phyloP scores from a whole-genome alignment of 345 rosid genomes.

The Boechera retrofracta region DNA sequence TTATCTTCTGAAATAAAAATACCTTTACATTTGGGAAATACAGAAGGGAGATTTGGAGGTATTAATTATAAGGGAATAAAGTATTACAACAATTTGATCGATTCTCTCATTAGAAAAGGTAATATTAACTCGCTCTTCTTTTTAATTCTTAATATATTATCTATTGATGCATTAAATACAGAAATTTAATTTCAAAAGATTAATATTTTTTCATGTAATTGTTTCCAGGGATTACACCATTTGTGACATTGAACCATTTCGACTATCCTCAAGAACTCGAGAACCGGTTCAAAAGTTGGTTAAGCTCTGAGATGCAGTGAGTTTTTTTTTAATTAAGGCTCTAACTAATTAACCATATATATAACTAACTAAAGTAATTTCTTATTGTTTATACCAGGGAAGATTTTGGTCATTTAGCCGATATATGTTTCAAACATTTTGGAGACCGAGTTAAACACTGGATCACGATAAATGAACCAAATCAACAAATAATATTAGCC shows the following conservation, averaged over 20 bases:
- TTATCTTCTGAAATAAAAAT: neutral
- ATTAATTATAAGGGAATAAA: constrained; percentile 65
- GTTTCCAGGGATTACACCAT: constrained; percentile 75
- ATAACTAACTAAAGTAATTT: neutral
- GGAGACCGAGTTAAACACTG: constrained; percentile 72
- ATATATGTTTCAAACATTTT: constrained; percentile 62
- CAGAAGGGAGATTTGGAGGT: constrained; percentile 75
- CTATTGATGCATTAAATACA: neutral
- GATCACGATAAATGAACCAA: constrained; percentile 70
- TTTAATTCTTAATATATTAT: neutral
- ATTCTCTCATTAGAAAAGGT: constrained; percentile 64
- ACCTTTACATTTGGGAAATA: constrained; percentile 1
- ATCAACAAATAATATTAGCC: constrained; percentile 37
- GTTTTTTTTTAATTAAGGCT: constrained; percentile 4
- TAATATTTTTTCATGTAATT: constrained; percentile 1
- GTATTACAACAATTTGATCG: constrained; percentile 61
- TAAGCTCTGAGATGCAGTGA: constrained; percentile 65
- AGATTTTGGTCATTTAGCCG: constrained; percentile 61
- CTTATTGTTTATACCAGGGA: constrained; percentile 38
- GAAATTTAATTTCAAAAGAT: neutral
- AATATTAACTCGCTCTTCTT: neutral
- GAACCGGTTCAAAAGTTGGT: constrained; percentile 75
- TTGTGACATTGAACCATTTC: constrained; percentile 73
- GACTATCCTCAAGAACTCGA: constrained; percentile 84
- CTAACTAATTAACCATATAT: neutral